Base-by-base conservation (phyloP, 305 asterid species). In the Coffea humblotiana region DNA sequence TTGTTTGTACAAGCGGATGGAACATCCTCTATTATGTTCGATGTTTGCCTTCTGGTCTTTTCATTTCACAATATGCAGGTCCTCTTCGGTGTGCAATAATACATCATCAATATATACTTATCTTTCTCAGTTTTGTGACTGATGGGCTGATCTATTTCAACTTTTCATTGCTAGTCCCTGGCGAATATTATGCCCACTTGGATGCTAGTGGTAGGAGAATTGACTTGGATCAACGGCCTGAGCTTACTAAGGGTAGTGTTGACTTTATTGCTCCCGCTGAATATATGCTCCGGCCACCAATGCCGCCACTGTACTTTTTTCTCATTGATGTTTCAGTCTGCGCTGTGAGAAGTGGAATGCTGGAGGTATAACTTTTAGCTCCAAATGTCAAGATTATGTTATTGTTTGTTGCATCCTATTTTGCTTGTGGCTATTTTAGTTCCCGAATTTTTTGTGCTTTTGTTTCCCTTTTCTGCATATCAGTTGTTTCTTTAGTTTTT, bases 251-350 rank as follows among this genome's bases (percentile, higher is more conserved):
- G 88, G 99, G 99, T 29, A 92, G 96, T 80, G 98, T 96, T 80
- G 99, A 96, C 80, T 92, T 90, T 85, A 90, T 96, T 81, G 99
- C 99, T 73, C 98, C 98, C 72, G 92, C 98, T 79, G 99, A 96
- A 77, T 96, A 96, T 86, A 96, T 96, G 99, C 93, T 96, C 87
- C 98, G 99, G 70, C 97, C 98, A 81, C 99, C 99, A 56, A 96
- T 96, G 98, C 99, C 98, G 8, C 99, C 99, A 54, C 79, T 87
- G 76, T 96, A 90, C 81, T 94, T 96, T 86, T 96, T 96, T 78
- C 98, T 96, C 87, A 96, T 96, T n/a, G 99, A 96, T 79, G 98
- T 94, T 75, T 96, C 99, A 66, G 81, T 93, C 82, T 92, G 94
- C 85, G 97, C 99, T 75, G 97, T 92, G 77, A 91, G 84, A 86